Conservation (phyloP, 208 protist species). For the Angomonas deanei region DNA sequence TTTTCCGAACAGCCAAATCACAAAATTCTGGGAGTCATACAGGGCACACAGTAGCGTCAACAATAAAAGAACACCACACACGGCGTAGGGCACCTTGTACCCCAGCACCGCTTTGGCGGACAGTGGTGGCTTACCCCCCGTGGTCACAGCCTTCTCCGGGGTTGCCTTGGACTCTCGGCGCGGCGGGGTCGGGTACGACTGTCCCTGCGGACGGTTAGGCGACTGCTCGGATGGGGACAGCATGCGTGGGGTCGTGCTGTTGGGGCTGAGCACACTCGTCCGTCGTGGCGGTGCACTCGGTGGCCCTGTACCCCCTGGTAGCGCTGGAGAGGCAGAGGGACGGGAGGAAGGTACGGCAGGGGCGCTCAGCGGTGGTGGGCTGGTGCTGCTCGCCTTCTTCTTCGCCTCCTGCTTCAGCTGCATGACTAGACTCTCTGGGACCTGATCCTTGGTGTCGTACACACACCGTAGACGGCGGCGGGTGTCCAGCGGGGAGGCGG, state of each 20-base stretch:
- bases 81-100: constrained; percentile 40
- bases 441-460: constrained; percentile 30
- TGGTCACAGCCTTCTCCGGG: background rate
- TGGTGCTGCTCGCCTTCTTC: too few species aligned
- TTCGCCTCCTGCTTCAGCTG: constrained; percentile 25
- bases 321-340: too few species aligned
- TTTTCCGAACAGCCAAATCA: constrained; percentile 43
- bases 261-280: constrained; percentile 3
- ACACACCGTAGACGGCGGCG: constrained; percentile 35
- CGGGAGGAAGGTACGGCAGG: background rate
- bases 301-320: too few species aligned
- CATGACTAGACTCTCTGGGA: constrained; percentile 48
- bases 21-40: constrained; percentile 40
- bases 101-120: constrained; percentile 13
- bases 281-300: constrained; percentile 22
- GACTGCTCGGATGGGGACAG: too few species aligned
- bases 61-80: constrained; percentile 32
- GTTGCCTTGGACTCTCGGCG: background rate
- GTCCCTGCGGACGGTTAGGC: background rate
- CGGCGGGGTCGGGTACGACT: background rate
- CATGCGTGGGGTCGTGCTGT: too few species aligned
- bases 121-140: background rate
- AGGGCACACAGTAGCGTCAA: constrained; percentile 63
- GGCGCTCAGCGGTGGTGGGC: background rate
- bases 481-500: background rate